Percentiles rank a stretch among this genome's conserved stretches.
Evolutionary conservation across 1,284 basidiomycete species (phyloP).

Genomic region (Neotropicomus parvogracilis): DNA sequence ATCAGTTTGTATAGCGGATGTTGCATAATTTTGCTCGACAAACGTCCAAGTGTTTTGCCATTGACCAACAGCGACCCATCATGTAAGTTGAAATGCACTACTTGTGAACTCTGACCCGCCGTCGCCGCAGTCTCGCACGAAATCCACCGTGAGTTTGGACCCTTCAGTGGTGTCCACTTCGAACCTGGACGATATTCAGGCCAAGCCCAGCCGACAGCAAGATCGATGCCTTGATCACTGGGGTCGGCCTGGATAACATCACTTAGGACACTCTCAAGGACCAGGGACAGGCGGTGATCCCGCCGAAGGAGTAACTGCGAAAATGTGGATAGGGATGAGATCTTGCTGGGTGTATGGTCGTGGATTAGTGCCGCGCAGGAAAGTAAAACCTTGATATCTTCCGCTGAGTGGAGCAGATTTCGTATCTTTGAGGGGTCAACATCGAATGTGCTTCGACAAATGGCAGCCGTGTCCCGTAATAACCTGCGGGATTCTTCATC

Average conservation of each 20-base stretch:
- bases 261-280: background rate
- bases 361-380: background rate
- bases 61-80: slow-evolving; percentile 42
- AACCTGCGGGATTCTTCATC: background rate
- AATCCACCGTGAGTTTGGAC: slow-evolving; percentile 39
- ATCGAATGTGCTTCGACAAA: slow-evolving; percentile 6
- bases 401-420: background rate
- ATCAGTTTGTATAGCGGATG: slow-evolving; percentile 26
- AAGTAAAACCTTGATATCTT: background rate
- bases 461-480: background rate
- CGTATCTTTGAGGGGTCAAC: background rate
- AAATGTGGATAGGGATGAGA: background rate
- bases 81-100: slow-evolving; percentile 40
- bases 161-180: slow-evolving; percentile 31
- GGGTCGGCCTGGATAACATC: slow-evolving; percentile 8
- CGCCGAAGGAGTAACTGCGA: slow-evolving; percentile 22
- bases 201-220: slow-evolving; percentile 38
- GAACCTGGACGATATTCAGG: slow-evolving; percentile 30
- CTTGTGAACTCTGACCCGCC: slow-evolving; percentile 11
- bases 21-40: slow-evolving; percentile 34
- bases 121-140: slow-evolving; percentile 20
- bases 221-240: slow-evolving; percentile 29
- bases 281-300: slow-evolving; percentile 27
- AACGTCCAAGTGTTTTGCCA: slow-evolving; percentile 38
- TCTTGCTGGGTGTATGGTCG: background rate